Evolutionary conservation across 148 eudicot genomes (phyloP), one percentile per base, ranked within the genome.

Genomic region (Rhododendron henanense): DNA sequence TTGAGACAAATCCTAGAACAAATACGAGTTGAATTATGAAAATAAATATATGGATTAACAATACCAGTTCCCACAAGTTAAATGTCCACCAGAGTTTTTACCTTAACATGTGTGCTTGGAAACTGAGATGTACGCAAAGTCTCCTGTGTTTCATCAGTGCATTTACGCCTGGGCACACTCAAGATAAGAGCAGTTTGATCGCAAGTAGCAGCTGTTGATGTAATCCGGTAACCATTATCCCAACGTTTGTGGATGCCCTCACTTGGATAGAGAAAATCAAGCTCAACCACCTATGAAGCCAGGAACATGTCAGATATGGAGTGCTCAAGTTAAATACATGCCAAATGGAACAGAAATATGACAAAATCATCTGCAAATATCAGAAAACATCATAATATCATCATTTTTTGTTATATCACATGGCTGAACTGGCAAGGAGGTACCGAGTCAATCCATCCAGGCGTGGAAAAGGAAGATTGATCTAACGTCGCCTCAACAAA

Each of bases 41-140:
- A 71, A 71, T 10, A 15, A 10, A n/a, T 67, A 67, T 67, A 67
- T 10, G 35, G 13, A 67, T 61, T 59, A 82, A 21, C 37, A 81
- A 59, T 47, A 67, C 57, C 37, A 75, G 21, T 63, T 23, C 71
- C 31, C 31, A 67, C 35, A 6, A 67, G 35, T 63, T 67, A 67
- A 67, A 67, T 25, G 14, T 67, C 74, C 33, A 67, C 74, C 74
- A 47, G 35, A 31, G 67, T 39, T 75, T 73, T 87, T 89, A 95
- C 98, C 98, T 95, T 95, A 8, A 95, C 94, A 93, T 95, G 98
- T 9, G 95, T 91, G 92, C 97, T 95, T 63, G 98, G 98, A 88
- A 95, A 95, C 87, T 93, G 95, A 44, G 98, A 94, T 79, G 98
- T 95, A 47, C 98, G 93, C 85, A 95, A 78, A 10, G 98, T 95